Evolutionary conservation across 805 yeast species (phyloP).

Genomic region (Peterozyma xylosa): DNA sequence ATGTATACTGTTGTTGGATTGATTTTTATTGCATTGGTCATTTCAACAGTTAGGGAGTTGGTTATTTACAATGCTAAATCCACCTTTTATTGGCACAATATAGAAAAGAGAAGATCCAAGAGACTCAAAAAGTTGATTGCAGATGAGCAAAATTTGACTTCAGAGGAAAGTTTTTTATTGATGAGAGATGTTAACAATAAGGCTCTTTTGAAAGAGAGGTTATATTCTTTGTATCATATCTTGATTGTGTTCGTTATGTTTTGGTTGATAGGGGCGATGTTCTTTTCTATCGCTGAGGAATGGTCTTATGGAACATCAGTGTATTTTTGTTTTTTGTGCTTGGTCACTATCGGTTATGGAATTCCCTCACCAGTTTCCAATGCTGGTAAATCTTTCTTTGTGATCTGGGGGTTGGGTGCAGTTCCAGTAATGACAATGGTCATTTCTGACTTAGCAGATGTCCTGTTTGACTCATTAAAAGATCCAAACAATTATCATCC

Average conservation of each 20-base stretch:
- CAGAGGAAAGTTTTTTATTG: conserved; percentile 41
- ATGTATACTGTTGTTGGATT: conserved; percentile 67
- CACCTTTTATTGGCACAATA: conserved; percentile 56
- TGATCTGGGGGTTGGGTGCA: conserved; percentile 75
- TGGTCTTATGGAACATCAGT: conserved; percentile 69
- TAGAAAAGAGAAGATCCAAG: conserved; percentile 42
- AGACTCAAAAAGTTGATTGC: conserved; percentile 17
- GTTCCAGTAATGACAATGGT: conserved; percentile 84
- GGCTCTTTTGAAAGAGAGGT: conserved; percentile 30
- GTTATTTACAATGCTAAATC: conserved; percentile 56
- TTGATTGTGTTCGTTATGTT: conserved; percentile 41
- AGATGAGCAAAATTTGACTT: conserved; percentile 19
- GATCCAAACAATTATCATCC: conserved; percentile 8
- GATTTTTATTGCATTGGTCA: conserved; percentile 63
- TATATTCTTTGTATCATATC: conserved; percentile 30
- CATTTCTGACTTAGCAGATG: conserved; percentile 66
- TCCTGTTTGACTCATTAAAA: conserved; percentile 27
- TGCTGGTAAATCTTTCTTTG: conserved; percentile 68
- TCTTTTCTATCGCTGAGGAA: conserved; percentile 49
- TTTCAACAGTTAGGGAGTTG: conserved; percentile 61
- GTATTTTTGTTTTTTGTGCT: conserved; percentile 72
- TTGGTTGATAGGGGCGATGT: conserved; percentile 69
- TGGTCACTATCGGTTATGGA: conserved; percentile 83
- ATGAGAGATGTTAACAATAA: conserved; percentile 45
- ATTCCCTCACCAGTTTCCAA: conserved; percentile 55